phyloP scores from a whole-genome alignment of 805 yeast species.

The Spathaspora sp. region DNA sequence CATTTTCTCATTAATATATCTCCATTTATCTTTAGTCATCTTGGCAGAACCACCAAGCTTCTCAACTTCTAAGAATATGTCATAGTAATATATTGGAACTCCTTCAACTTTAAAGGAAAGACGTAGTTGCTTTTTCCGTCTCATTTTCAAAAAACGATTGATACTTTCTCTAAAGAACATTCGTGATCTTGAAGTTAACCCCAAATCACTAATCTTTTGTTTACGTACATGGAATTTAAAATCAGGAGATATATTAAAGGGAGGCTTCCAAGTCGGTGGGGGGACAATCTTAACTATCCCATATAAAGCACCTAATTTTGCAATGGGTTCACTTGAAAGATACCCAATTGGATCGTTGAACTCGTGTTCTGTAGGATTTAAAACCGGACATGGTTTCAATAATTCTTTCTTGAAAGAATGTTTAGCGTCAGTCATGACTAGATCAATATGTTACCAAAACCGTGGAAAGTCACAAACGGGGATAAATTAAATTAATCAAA shows the following conservation, averaged over 20 bases:
- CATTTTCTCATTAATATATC: conserved; percentile 19
- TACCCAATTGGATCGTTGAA: conserved; percentile 49
- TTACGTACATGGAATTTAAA: conserved; percentile 66
- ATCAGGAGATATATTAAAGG: conserved; percentile 48
- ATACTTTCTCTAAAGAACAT: conserved; percentile 59
- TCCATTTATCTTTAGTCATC: conserved; percentile 18
- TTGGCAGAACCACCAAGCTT: conserved; percentile 17
- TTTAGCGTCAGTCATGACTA: background rate
- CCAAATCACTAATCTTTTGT: conserved; percentile 65
- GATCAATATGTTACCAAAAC: background rate
- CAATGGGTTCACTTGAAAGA: conserved; percentile 38
- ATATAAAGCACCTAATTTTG: conserved; percentile 40
- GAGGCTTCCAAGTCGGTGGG: conserved; percentile 52
- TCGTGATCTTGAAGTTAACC: conserved; percentile 59
- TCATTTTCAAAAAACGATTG: conserved; percentile 53
- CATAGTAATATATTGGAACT: conserved; percentile 30
- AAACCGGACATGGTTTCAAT: conserved; percentile 42
- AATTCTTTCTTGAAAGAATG: conserved; percentile 8
- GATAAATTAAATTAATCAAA: background rate
- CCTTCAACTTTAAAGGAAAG: conserved; percentile 16
- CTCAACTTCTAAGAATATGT: conserved; percentile 32
- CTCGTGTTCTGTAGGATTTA: conserved; percentile 42
- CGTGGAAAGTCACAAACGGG: background rate
- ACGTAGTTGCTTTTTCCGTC: conserved; percentile 20
- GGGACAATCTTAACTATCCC: conserved; percentile 55